Evolutionary conservation across 2,329 filamentous ascomycete genomes (phyloP).

Genomic region (Leptographium flavum): DNA sequence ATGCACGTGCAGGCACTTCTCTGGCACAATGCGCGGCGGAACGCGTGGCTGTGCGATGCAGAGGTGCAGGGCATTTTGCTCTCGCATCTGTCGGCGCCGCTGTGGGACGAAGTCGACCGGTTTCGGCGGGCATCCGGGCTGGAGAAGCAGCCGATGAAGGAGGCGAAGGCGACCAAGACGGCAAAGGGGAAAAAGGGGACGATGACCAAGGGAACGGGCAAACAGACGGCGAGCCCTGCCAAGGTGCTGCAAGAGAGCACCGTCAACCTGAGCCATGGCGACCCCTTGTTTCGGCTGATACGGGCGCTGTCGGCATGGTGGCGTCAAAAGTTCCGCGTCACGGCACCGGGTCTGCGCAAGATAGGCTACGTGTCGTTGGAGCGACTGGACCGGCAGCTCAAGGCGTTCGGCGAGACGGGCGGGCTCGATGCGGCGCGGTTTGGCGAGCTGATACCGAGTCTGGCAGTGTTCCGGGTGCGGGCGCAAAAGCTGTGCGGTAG

Average conservation of each 20-base stretch:
- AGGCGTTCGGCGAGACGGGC: conserved; percentile 40
- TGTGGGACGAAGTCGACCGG: conserved; percentile 59
- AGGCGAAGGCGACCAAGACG: conserved; percentile 12
- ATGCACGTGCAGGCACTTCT: conserved; percentile 79
- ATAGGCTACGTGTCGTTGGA: conserved; percentile 73
- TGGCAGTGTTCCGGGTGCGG: conserved; percentile 53
- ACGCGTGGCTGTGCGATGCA: conserved; percentile 68
- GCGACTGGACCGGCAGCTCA: conserved; percentile 57
- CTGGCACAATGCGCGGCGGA: conserved; percentile 78
- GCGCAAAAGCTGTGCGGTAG: conserved; percentile 66
- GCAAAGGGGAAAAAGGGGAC: conserved; percentile 23
- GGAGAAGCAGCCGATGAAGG: conserved; percentile 15
- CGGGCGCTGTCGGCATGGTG: conserved; percentile 71
- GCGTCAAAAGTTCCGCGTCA: conserved; percentile 70
- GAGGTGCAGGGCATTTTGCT: conserved; percentile 64
- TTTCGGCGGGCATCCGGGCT: conserved; percentile 59
- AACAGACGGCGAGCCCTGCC: conserved; percentile 38
- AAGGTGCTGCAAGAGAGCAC: conserved; percentile 53
- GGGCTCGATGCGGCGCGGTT: conserved; percentile 35
- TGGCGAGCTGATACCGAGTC: conserved; percentile 58
- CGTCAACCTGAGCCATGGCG: conserved; percentile 67
- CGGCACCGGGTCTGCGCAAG: conserved; percentile 72
- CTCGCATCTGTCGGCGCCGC: conserved; percentile 51
- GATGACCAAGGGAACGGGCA: too few relatives aligned
- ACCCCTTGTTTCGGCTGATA: conserved; percentile 66